Evolutionary conservation across 441 rosid species (phyloP).

Genomic region (Biscutella laevigata): DNA sequence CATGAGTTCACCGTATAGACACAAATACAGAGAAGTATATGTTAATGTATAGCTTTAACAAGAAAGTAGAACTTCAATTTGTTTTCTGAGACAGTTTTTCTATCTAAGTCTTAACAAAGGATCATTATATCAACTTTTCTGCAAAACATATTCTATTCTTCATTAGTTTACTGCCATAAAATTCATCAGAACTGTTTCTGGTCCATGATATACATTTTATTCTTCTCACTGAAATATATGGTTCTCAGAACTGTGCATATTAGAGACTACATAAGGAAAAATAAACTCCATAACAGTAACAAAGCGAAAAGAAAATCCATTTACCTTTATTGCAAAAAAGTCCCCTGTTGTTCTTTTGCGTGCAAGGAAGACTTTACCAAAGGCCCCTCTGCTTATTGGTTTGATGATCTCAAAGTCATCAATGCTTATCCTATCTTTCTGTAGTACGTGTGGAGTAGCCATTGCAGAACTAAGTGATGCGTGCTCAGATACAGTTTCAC

Average conservation of each 20-base stretch:
- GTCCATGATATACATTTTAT: not conserved
- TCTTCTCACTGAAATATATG: constrained; percentile 4
- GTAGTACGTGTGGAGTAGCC: constrained; percentile 41
- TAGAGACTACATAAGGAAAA: constrained; percentile 2
- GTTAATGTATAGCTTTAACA: not conserved
- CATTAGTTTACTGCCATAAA: not conserved
- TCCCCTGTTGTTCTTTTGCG: constrained; percentile 82
- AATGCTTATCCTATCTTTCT: constrained; percentile 64
- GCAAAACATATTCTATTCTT: not conserved
- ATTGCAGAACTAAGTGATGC: too few species aligned
- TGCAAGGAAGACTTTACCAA: constrained; percentile 82
- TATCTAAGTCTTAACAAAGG: constrained; percentile 1
- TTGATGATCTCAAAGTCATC: constrained; percentile 85
- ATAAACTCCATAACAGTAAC: not conserved
- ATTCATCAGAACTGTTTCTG: not conserved
- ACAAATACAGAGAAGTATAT: not conserved
- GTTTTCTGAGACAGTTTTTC: not conserved
- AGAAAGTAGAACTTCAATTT: not conserved
- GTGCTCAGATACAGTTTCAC: constrained; percentile 39
- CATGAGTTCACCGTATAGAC: not conserved
- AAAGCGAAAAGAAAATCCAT: constrained; percentile 4
- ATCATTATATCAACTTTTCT: not conserved
- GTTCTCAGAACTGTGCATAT: not conserved
- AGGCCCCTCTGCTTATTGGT: constrained; percentile 84
- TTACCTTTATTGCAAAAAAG: constrained; percentile 83